Base-by-base conservation (phyloP, 345 rosid species). In the Stellera chamaejasme region DNA sequence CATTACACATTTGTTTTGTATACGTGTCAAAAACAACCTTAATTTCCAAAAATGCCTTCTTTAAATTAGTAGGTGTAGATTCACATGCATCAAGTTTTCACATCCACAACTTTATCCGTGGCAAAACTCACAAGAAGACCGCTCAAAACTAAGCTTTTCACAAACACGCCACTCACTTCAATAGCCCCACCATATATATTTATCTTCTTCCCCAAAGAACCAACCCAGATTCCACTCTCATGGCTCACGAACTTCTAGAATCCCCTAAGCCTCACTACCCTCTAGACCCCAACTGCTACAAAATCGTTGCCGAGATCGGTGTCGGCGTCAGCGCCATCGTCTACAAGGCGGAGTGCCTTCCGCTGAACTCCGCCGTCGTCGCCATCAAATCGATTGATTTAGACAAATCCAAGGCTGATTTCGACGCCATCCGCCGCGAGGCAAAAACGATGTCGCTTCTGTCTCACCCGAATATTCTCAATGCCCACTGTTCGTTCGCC, bases 361-460 rank as follows among this genome's bases (percentile, higher is more conserved):
- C 92, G 0, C 49, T 71, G 69, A 79, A 77, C 48, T 79, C 88
- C 1, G 59, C 65, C 1, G 47, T 75, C 0, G 96, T 91, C 1
- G 98, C 98, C 48, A 88, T 88, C 61, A 91, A 91, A 70, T 73
- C 92, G 61, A 85, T 91, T 39, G 77, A 91, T 67, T 88, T 91
- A 19, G 98, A 88, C 59, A 78, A 65, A 47, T 71, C 88, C 45
- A 68, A 83, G 0, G 74, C 86, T 0, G 88, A 88, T 61, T 71
- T 91, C 7, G 95, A 88, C 51, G 72, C 67, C 50, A 50, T 91
- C 48, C 78, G 93, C 11, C 72, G 88, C 3, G 93, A 88, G 73
- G 76, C 74, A 75, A 91, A 88, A 74, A 91, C 81, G 25, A 75
- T 88, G 83, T 77, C 87, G 48, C 86, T 91, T 36, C 81, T 83